Evolutionary conservation across 768 basidiomycete genomes (phyloP).

Genomic region (Amanita jacksonii): DNA sequence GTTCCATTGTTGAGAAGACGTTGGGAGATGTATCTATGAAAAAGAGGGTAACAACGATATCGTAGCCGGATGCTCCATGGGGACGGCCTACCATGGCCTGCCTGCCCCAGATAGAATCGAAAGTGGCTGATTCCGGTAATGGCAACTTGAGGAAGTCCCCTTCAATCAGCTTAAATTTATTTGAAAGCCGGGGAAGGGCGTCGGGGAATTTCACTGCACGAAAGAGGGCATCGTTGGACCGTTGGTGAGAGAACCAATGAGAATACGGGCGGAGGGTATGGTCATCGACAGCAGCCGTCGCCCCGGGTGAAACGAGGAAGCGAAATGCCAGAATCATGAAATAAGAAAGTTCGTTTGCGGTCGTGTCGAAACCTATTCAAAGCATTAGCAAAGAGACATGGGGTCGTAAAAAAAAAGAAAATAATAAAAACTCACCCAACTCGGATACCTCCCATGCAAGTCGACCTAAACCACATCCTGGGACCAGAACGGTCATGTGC

Average conservation of each 20-base stretch:
- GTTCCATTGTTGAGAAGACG: constrained; percentile 41
- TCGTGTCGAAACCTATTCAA: constrained; percentile 48
- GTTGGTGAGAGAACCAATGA: constrained; percentile 66
- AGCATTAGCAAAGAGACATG: too few species aligned
- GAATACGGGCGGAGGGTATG: constrained; percentile 52
- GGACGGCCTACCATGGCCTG: neutral
- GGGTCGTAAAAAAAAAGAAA: too few species aligned
- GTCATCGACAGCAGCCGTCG: constrained; percentile 31
- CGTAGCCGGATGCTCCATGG: constrained; percentile 29
- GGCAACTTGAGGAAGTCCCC: constrained; percentile 45
- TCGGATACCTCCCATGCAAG: constrained; percentile 61
- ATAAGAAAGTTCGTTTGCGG: constrained; percentile 53
- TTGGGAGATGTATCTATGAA: constrained; percentile 59
- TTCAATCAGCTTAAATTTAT: constrained; percentile 37
- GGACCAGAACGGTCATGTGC: constrained; percentile 42
- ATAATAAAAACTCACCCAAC: constrained; percentile 31
- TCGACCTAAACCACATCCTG: constrained; percentile 55
- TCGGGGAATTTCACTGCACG: constrained; percentile 52
- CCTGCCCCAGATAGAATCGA: neutral
- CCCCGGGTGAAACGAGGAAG: constrained; percentile 42
- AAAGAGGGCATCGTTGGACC: constrained; percentile 37
- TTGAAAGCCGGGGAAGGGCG: constrained; percentile 38
- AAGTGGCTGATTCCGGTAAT: constrained; percentile 12
- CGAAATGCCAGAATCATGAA: constrained; percentile 57
- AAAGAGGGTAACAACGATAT: constrained; percentile 55